Evolutionary conservation across 1,284 basidiomycete genomes (phyloP), one percentile per base, ranked within the genome.

Genomic region (Malassezia slooffiae): DNA sequence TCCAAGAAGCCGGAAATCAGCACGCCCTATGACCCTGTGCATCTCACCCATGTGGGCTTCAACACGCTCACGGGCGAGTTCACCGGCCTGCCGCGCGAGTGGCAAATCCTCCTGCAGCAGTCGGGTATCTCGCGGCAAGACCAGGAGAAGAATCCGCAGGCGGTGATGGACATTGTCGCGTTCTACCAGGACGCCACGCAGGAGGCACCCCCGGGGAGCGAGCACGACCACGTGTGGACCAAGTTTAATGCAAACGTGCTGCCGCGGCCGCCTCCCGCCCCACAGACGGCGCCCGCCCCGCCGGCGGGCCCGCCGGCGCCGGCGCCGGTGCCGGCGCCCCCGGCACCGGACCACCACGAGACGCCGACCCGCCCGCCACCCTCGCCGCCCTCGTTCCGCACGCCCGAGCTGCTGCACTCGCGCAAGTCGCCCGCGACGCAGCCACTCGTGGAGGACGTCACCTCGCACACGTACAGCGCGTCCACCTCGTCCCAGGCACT

Each of bases 41-140:
- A 97, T 74, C 81, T 99, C 57, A 97, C 91, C 0, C 93, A 99
- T 68, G 93, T 97, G 67, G 93, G 91, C 51, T 97, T 96, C 79
- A 95, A 97, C 73, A 88, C 87, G 24, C 90, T 87, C 50, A 97
- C 91, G 0, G 93, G 93, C 47, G 90, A 97, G 73, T 99, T 73
- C 50, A 70, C 67, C 3, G 93, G 93, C 4, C 76, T 99, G 43
- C 93, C 93, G 1, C 90, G 90, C 70, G 91, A 97, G 73, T 99
- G 93, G 93, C 93, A 99, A 70, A 86, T 95, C 70, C 77, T 97
- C 5, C 73, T 99, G 35, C 87, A 93, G 49, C 90, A 96, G 70
- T 88, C 83, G 47, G 93, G 93, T 41, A 96, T 99, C 70, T 90
- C 88, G 19, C 80, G 83, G 58, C 78, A 76, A 33, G 91, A 97